Evolutionary conservation across 208 protist species (phyloP).

Genomic region (Polymyxa betae): DNA sequence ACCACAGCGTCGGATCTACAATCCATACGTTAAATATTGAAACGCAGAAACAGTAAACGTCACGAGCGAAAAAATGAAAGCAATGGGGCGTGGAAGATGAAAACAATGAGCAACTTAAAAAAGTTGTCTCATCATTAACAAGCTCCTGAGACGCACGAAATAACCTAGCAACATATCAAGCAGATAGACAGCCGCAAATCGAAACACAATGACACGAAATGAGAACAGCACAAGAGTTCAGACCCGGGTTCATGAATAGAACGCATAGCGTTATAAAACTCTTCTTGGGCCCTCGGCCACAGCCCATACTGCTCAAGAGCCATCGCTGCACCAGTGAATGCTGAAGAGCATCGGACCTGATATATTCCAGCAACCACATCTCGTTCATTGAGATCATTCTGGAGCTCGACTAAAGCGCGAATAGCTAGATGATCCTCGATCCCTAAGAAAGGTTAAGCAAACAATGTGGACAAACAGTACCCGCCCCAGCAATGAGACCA

Average conservation of each 20-base stretch:
- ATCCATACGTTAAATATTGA: too few relatives aligned
- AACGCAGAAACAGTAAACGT: too few relatives aligned
- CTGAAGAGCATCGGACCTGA: neutral
- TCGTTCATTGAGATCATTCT: neutral
- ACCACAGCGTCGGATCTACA: neutral
- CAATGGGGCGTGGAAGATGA: too few relatives aligned
- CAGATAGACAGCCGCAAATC: neutral
- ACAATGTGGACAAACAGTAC: too few relatives aligned
- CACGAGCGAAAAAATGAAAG: too few relatives aligned
- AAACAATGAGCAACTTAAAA: too few relatives aligned
- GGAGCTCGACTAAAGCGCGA: slow-evolving; percentile 3
- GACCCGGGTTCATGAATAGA: slow-evolving; percentile 36
- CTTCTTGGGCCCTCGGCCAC: slow-evolving; percentile 55
- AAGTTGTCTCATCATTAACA: too few relatives aligned
- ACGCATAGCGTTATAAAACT: slow-evolving; percentile 45
- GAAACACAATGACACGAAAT: too few relatives aligned
- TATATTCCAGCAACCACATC: slow-evolving; percentile 17
- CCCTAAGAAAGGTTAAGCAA: too few relatives aligned
- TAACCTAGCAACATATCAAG: neutral
- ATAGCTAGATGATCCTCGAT: neutral
- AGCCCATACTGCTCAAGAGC: slow-evolving; percentile 57
- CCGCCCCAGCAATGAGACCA: too few relatives aligned
- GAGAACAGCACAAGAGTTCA: too few relatives aligned
- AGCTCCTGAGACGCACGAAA: neutral
- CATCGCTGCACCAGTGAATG: slow-evolving; percentile 39